phyloP scores from a whole-genome alignment of 169 alveolate genomes.

The Plasmodium gonderi region DNA sequence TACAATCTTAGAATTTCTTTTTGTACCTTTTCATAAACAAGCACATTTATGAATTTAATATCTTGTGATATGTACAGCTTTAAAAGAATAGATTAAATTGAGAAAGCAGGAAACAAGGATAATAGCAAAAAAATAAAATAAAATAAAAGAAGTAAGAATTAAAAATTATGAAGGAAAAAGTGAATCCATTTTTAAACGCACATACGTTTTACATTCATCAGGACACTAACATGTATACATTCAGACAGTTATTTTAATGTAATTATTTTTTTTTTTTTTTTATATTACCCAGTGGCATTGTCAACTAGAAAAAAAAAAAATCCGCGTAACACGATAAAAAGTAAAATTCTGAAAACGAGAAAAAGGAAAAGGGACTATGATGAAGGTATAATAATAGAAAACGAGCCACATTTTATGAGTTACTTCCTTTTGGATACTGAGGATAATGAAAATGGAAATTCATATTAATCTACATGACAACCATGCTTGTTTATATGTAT shows the following conservation, averaged over 20 bases:
- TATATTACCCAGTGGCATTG: constrained; percentile 24
- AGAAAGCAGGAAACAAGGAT: not conserved
- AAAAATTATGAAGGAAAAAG: not conserved
- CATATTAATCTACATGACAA: not conserved
- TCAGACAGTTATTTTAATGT: not conserved
- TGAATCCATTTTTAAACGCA: not conserved
- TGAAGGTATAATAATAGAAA: constrained; percentile 39
- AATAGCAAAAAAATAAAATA: not conserved
- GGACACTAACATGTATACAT: not conserved
- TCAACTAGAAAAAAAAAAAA: constrained; percentile 71
- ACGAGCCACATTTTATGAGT: not conserved
- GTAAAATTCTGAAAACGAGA: constrained; percentile 56
- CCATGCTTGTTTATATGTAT: not conserved
- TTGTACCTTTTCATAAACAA: not conserved
- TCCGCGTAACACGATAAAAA: constrained; percentile 71
- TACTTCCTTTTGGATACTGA: not conserved
- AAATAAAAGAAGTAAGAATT: constrained; percentile 1
- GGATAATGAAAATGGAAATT: not conserved
- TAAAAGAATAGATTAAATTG: not conserved
- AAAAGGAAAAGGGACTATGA: constrained; percentile 68
- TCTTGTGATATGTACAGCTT: not conserved
- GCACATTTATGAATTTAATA: not conserved
- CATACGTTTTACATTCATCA: not conserved
- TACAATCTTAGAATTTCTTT: not conserved
- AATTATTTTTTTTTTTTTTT: not conserved